Percentiles rank a stretch among this genome's conserved stretches.
Conservation (phyloP, 106 monocot genomes). For the Platanthera zijinensis region DNA sequence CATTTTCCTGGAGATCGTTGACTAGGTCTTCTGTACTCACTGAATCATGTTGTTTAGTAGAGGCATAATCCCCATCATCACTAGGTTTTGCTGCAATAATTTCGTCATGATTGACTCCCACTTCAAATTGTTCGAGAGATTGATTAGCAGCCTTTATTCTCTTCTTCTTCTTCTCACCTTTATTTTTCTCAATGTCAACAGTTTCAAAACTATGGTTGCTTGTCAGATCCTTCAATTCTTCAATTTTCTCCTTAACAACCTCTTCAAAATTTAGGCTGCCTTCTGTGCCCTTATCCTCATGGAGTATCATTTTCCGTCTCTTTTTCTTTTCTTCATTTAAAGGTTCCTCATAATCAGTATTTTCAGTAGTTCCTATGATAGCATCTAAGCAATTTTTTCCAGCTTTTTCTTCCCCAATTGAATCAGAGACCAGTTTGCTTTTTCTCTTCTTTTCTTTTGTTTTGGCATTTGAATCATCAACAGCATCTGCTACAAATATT, state of each 20-base stretch:
- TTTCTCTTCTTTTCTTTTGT: constrained; percentile 31
- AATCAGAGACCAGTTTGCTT: constrained; percentile 12
- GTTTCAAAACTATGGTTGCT: background rate
- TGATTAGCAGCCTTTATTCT: background rate
- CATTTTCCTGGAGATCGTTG: background rate
- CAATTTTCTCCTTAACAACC: constrained; percentile 18
- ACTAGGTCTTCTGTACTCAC: background rate
- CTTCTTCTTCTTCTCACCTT: constrained; percentile 28
- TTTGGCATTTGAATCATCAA: constrained; percentile 8
- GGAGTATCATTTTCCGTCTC: constrained; percentile 19
- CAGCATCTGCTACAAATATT: background rate
- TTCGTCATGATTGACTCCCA: background rate
- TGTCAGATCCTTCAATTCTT: constrained; percentile 12
- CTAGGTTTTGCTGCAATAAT: background rate
- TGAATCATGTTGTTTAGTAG: background rate
- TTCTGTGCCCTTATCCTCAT: constrained; percentile 4
- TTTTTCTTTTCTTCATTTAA: constrained; percentile 23
- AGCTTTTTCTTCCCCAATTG: constrained; percentile 9
- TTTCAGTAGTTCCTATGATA: background rate
- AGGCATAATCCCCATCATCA: background rate
- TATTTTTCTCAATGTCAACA: constrained; percentile 3
- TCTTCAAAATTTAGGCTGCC: constrained; percentile 9
- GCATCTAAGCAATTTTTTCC: constrained; percentile 2
- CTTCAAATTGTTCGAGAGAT: background rate
- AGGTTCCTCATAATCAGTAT: constrained; percentile 7